Base-by-base conservation (phyloP, 768 basidiomycete species). In the Xerocomus brunneocitrinus region DNA sequence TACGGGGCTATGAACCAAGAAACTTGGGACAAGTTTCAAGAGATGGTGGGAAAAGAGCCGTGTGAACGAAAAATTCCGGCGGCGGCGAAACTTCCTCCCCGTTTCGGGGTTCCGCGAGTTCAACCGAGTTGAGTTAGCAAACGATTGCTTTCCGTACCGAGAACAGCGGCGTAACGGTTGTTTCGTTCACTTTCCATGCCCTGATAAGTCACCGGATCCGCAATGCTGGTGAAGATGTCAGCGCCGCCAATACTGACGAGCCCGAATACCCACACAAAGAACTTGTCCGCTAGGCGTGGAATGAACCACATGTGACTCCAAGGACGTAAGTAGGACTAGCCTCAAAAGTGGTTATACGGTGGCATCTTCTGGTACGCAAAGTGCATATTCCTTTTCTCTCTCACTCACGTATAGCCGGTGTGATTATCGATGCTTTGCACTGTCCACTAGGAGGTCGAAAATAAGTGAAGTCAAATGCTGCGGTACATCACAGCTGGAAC, bases 231-330 rank as follows among this genome's bases (percentile, higher is more conserved):
- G 4, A 38, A 43, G 5, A 4, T 19, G 16, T 38, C 36, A 19
- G 13, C 36, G n/a, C 14, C 3, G 3, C 36, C n/a, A 38, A 19
- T 6, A 38, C 36, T 8, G 36, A 38, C 36, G n/a, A 38, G n/a
- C n/a, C 16, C 13, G 6, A 8, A 14, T n/a, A 28, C 42, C 13
- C 42, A 43, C 42, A 39, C 25, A 5, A 34, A 40, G 31, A 34
- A 53, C 5, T 12, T 31, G 6, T 16, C n/a, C 24, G 8, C 16
- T 3, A 53, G 47, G 8, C 8, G 30, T 19, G 47, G 47, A 14
- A 53, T 49, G 25, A 32, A 16, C 52, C 52, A 53, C 8, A 52
- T 36, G 9, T 52, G 51, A 47, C n/a, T 22, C 10, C 45, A 39
- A n/a, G 9, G 45, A 19, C 19, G 19, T 19, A 39, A 13, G 19